Percentiles rank a stretch among this genome's conserved stretches.
Conservation (phyloP, 1,139 yeast genomes). For the Diutina mesorugosa region DNA sequence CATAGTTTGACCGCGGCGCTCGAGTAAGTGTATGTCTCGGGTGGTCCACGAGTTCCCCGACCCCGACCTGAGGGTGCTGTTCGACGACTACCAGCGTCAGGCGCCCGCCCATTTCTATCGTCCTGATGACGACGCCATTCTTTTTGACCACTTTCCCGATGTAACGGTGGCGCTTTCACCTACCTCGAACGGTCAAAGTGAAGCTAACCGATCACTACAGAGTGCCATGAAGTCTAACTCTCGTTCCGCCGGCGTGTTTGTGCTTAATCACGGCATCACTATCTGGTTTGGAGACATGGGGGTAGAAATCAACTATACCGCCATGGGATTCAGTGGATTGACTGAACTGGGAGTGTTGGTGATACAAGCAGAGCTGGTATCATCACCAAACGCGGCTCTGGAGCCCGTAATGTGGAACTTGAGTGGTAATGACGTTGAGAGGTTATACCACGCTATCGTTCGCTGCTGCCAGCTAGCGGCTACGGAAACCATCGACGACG, state of each 20-base stretch:
- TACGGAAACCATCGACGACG: constrained; percentile 10
- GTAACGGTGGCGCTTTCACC: constrained; percentile 3
- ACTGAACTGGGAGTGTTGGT: constrained; percentile 9
- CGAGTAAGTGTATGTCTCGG: background rate
- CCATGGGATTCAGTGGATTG: constrained; percentile 26
- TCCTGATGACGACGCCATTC: constrained; percentile 27
- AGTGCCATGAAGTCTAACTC: constrained; percentile 6
- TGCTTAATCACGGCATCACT: constrained; percentile 24
- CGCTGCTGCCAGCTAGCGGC: constrained; percentile 25
- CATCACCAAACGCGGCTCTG: background rate
- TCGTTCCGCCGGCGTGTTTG: constrained; percentile 13
- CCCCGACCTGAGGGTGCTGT: constrained; percentile 28
- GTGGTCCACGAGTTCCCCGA: constrained; percentile 24
- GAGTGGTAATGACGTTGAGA: background rate
- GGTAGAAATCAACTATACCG: constrained; percentile 26
- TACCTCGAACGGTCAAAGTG: background rate
- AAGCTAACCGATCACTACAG: constrained; percentile 10
- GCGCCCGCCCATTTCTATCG: constrained; percentile 28
- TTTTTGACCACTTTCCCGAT: constrained; percentile 24
- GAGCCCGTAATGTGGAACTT: constrained; percentile 1
- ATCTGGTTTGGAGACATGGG: constrained; percentile 27
- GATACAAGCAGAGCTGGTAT: constrained; percentile 18
- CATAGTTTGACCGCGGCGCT: background rate
- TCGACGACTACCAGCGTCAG: constrained; percentile 19
- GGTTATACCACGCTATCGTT: constrained; percentile 23